Evolutionary conservation across 2,329 filamentous ascomycete genomes (phyloP).

Genomic region (Fusarium protoensiforme): DNA sequence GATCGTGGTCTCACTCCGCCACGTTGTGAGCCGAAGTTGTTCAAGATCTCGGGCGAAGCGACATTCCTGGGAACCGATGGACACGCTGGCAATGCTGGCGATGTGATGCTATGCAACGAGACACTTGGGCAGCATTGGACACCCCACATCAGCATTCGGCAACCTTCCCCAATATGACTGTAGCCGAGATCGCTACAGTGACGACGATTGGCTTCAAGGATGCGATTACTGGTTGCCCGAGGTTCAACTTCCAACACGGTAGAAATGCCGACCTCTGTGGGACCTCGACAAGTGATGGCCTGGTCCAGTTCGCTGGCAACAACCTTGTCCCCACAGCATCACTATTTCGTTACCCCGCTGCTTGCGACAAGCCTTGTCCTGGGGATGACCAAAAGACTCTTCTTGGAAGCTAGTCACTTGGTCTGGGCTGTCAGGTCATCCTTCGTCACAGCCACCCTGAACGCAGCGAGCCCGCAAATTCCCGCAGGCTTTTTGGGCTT

Average conservation of each 20-base stretch:
- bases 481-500: conserved; percentile 34
- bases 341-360: conserved; percentile 42
- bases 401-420: conserved; percentile 32
- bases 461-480: conserved; percentile 38
- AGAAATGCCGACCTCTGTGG: conserved; percentile 20
- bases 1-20: conserved; percentile 6
- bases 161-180: background rate
- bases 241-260: background rate
- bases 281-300: conserved; percentile 17
- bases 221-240: background rate
- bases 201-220: background rate
- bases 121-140: background rate
- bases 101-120: conserved; percentile 13
- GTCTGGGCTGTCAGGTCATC: conserved; percentile 44
- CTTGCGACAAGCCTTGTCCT: conserved; percentile 40
- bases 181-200: background rate
- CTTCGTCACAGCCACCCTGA: conserved; percentile 38
- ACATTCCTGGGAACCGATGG: conserved; percentile 12
- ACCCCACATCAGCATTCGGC: background rate
- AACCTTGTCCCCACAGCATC: conserved; percentile 39
- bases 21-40: conserved; percentile 2
- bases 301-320: conserved; percentile 27
- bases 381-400: conserved; percentile 38
- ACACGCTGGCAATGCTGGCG: conserved; percentile 1
- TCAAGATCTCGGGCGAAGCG: conserved; percentile 23